Evolutionary conservation across 768 basidiomycete species (phyloP).

Genomic region (Pholiota microspora): DNA sequence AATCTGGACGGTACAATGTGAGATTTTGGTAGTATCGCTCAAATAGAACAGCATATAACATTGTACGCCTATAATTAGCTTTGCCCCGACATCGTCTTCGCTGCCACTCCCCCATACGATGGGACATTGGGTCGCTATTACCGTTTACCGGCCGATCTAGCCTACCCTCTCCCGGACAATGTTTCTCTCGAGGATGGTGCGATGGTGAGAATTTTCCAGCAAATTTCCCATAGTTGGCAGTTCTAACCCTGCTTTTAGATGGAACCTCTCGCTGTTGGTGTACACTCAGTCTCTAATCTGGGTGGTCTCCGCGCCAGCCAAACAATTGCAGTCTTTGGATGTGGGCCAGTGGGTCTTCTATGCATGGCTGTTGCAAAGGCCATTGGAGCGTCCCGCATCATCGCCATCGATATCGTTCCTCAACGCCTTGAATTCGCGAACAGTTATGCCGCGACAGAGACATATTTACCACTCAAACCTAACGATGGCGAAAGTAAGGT

Average conservation of each 20-base stretch:
- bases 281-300: conserved; percentile 82
- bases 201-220: conserved; percentile 53
- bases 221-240: not conserved
- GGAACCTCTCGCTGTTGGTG: conserved; percentile 90
- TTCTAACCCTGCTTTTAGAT: conserved; percentile 47
- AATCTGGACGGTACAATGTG: conserved; percentile 81
- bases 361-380: conserved; percentile 97
- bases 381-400: conserved; percentile 78
- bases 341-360: conserved; percentile 83
- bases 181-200: conserved; percentile 93
- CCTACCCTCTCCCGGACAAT: conserved; percentile 78
- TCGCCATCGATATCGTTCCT: conserved; percentile 80
- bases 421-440: conserved; percentile 85
- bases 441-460: conserved; percentile 77
- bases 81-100: conserved; percentile 83
- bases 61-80: conserved; percentile 38
- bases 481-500: conserved; percentile 63
- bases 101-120: conserved; percentile 91
- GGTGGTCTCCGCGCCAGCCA: conserved; percentile 72
- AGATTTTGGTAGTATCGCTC: conserved; percentile 9
- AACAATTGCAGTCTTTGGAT: conserved; percentile 83
- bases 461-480: conserved; percentile 60
- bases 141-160: conserved; percentile 80
- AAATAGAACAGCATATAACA: not conserved
- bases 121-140: conserved; percentile 90